Base-by-base conservation (phyloP, 148 eudicot genomes). In the Cornus suecica region DNA sequence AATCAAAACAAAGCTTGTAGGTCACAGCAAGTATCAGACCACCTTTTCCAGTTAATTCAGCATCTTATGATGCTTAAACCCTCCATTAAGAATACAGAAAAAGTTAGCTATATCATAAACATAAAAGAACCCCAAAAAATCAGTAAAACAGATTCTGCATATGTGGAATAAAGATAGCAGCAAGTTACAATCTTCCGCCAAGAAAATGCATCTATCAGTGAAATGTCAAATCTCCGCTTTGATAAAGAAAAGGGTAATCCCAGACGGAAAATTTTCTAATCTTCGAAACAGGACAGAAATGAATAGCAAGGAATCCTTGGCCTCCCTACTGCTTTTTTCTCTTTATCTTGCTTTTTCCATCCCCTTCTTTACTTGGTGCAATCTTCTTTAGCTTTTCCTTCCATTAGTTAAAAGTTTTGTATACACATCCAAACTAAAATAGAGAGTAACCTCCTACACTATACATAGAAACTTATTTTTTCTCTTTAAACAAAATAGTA, bases 191-290 rank as follows among this genome's bases (percentile, higher is more conserved):
- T 52, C 68, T 34, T 45, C 42, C 2, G 42, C 58, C 52, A 25
- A 70, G 51, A 64, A 29, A 51, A 64, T 62, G 61, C 25, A 69
- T 20, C 22, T 60, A 42, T 20, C 29, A 66, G 42, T 25, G 13
- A 27, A 30, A 37, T 45, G 69, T 64, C 67, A 77, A 75, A 74
- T 51, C 66, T 70, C 70, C 15, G 28, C 74, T 79, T 76, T 72
- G 52, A 83, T 73, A 80, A 83, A 83, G 83, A 73, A 65, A 56
- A 58, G 64, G 22, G 66, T 80, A 68, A 79, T 76, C 79, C 66
- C 68, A 74, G 23, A 37, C 23, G 60, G 74, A 74, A 29, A 42
- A 48, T 28, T 48, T 28, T 64, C 69, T 68, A 69, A 77, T 60
- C 64, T 25, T 2, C 13, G 41, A 31, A 68, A 74, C 26, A 16